Base-by-base conservation (phyloP, 2,329 filamentous ascomycete species). In the Sporothrix dimorphospora region DNA sequence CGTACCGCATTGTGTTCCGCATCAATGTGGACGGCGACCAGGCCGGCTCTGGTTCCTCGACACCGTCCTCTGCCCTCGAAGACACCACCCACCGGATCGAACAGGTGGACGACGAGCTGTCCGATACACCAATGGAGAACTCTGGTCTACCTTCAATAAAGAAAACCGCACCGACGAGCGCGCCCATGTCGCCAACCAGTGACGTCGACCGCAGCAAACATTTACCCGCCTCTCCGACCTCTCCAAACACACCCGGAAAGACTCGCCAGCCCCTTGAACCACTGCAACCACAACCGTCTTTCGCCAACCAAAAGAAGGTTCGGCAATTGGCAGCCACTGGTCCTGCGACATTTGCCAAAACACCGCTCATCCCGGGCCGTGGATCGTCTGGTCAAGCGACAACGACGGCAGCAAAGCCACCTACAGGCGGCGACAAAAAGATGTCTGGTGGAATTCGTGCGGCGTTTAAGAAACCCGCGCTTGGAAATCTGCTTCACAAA, bases 1-100 rank as follows among this genome's bases (percentile, higher is more conserved):
- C 81, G 0, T 89, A 88, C 73, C 84, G 87, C 21, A 84, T 90
- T 3, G 88, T 91, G 0, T 91, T 90, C 76, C 85, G 84, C 45
- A 85, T 75, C 61, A 74, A 73, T 14, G 45, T 51, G 27, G 65
- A 51, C n/a, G 45, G 27, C 8, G 27, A 67, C 4, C 65, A 49
- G 21, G 14, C 30, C 27, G 19, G 7, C 11, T 30, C 61, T 8
- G 5, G 9, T 24, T 14, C 8, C 5, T 14, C 27, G n/a, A 2
- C 65, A 1, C 2, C 27, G 0, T 6, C 11, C 42, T 16, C 42
- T 5, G 4, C 45, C 42, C 21, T 47, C 8, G 45, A 67, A 38
- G 27, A 51, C 27, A 51, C 27, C 5, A 34, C 45, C 4, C 65
- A 34, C 16, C 14, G 71, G 27, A 70, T 77, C 12, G 76, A 76